Evolutionary conservation across 78 protist species (phyloP), one percentile per base, ranked within the genome.

Genomic region (Parvularia atlantis): DNA sequence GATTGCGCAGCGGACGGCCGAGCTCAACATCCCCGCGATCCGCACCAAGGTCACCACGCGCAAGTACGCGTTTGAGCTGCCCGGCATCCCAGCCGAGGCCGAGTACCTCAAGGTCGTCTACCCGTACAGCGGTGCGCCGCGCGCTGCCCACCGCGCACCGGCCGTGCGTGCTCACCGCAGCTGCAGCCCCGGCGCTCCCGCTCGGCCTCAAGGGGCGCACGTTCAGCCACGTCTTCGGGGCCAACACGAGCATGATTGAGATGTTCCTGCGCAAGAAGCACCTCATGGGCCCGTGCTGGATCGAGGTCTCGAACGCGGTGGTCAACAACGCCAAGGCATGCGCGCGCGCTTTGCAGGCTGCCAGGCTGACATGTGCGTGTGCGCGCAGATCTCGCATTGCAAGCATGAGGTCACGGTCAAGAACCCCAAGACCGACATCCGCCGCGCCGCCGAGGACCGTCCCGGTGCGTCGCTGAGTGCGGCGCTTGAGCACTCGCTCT

Each of bases 221-320:
- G 20, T 75, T 70, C 64, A 62, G 70, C 52, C 50, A 20, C 39
- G 82, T 83, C 26, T 89, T 91, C 50, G 97, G 97, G 31, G 63
- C 85, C 33, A 36, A 75, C 48, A 75, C 84, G 30, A 54, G 78
- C 26, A 36, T 67, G 28, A 22, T 77, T 0, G 97, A 93, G 83
- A 48, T 33, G 9, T 80, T 94, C 64, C 30, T 94, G 1, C 1
- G 91, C 31, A 81, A 90, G 64, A 69, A 83, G 28, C 39, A 71
- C 44, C 63, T 94, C 33, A 85, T 71, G 90, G 98, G 98, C 11
- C 98, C 98, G 16, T 64, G 88, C 76, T 94, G 93, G 95, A 58
- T 94, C 31, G 24, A 17, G 24, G n/a, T 66, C 22, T 20, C 0
- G 1, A 58, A 50, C 35, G 53, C 3, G 50, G 39, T 10, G 19